Conservation (phyloP, 148 eudicot species). For the Camellia granthamiana region DNA sequence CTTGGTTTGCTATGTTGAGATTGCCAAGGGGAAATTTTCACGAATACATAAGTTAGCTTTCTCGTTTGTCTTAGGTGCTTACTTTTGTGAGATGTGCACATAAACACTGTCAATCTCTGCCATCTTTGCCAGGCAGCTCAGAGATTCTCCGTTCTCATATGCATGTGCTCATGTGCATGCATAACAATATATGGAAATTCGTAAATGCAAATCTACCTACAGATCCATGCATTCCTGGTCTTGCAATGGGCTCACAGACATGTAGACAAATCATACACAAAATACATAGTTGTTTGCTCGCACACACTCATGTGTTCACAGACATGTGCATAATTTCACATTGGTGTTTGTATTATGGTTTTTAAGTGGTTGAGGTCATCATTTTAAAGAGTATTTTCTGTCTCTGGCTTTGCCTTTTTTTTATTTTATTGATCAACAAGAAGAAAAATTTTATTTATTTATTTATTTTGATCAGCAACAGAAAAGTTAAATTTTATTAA, state of each 20-base stretch:
- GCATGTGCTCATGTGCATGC: background rate
- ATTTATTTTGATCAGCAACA: no score
- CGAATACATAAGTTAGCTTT: background rate
- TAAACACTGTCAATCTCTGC: background rate
- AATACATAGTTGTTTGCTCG: slow-evolving; percentile 1
- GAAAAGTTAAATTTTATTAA: no score
- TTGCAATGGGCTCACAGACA: background rate
- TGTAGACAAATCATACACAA: background rate
- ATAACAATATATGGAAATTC: background rate
- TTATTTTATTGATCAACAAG: no score
- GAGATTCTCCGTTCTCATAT: background rate
- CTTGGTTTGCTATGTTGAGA: background rate
- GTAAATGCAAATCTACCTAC: background rate
- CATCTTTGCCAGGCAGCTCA: background rate
- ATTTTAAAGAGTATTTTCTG: background rate
- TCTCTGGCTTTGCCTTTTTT: background rate
- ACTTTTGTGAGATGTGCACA: background rate
- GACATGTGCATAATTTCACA: background rate
- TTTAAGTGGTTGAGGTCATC: background rate
- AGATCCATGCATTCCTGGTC: background rate
- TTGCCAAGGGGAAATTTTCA: slow-evolving; percentile 4
- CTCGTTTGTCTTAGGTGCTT: background rate
- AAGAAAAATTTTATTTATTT: no score
- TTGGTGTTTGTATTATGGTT: background rate
- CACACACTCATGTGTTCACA: background rate